Conservation (phyloP, 495 filamentous ascomycete species). For the Annulohypoxylon nitens region DNA sequence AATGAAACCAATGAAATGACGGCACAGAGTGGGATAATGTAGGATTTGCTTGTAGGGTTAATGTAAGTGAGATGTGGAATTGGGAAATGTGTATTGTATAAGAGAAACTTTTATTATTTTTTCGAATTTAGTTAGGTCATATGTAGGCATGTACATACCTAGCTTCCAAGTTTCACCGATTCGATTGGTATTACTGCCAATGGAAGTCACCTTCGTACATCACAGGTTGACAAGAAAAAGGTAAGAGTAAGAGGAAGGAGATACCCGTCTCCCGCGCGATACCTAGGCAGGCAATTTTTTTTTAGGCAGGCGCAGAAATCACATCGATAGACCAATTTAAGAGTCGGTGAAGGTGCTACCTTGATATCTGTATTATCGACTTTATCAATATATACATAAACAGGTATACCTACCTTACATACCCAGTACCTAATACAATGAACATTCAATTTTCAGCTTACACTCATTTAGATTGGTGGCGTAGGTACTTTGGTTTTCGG, state of each 20-base stretch:
- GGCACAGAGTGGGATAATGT: constrained; percentile 44
- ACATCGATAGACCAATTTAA: background rate
- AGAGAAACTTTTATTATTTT: constrained; percentile 18
- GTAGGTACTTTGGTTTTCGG: too few relatives aligned
- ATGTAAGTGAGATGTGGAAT: constrained; percentile 9
- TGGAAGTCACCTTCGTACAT: background rate
- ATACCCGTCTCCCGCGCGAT: background rate
- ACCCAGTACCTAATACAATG: too few relatives aligned
- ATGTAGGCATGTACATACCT: background rate
- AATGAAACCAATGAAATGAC: constrained; percentile 42
- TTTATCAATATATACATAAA: too few relatives aligned
- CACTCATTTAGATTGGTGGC: background rate
- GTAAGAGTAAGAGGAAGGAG: background rate
- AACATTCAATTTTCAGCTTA: too few relatives aligned
- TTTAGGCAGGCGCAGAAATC: background rate
- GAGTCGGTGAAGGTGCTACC: too few relatives aligned
- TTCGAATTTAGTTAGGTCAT: background rate
- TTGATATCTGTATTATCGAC: too few relatives aligned
- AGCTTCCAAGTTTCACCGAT: constrained; percentile 22
- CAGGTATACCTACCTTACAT: too few relatives aligned
- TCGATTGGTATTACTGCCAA: constrained; percentile 16
- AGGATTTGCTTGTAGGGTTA: constrained; percentile 33
- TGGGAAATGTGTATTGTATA: background rate
- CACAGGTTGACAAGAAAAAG: constrained; percentile 10
- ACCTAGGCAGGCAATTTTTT: background rate